A percentile compares a stretch with the other conserved stretches of the same genome.
These are phyloP conservation scores for Geotrichum klebahnii DNA, from an alignment of 1,139 yeast genomes.

Conservation along the genomic window DNA sequence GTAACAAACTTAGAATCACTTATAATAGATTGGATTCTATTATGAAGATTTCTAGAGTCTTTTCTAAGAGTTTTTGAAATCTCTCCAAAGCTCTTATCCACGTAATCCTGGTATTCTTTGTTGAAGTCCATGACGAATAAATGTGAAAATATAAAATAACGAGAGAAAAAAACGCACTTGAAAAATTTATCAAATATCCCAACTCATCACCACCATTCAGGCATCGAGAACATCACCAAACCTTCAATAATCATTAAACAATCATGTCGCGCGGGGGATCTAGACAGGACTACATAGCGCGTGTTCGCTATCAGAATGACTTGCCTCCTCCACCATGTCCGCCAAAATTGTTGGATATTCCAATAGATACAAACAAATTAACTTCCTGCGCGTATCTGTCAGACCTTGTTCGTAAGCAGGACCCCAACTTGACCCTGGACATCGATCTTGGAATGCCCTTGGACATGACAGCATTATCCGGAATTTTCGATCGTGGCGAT, in stretches of 20 bases:
- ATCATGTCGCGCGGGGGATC: conserved; percentile 27
- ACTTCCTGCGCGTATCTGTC: conserved; percentile 63
- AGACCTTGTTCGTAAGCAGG: conserved; percentile 72
- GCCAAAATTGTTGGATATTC: conserved; percentile 68
- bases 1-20: conserved; percentile 52
- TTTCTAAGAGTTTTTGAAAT: conserved; percentile 36
- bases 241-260: conserved; percentile 1
- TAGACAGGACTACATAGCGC: conserved; percentile 83
- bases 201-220: conserved; percentile 4
- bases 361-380: conserved; percentile 44
- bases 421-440: conserved; percentile 60
- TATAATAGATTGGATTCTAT: conserved; percentile 66
- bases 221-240: background rate
- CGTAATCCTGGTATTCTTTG: conserved; percentile 20
- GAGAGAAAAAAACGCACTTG: background rate
- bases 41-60: conserved; percentile 54
- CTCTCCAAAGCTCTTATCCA: conserved; percentile 25
- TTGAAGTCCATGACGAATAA: conserved; percentile 3
- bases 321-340: conserved; percentile 93
- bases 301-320: conserved; percentile 77
- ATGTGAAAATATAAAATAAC: background rate
- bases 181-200: background rate
- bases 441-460: conserved; percentile 78
- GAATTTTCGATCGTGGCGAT: conserved; percentile 62
- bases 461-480: conserved; percentile 65